These are phyloP conservation scores for Centrapalus pauciflorus DNA, from an alignment of 129 eudicot genomes.

Conservation along the genomic window DNA sequence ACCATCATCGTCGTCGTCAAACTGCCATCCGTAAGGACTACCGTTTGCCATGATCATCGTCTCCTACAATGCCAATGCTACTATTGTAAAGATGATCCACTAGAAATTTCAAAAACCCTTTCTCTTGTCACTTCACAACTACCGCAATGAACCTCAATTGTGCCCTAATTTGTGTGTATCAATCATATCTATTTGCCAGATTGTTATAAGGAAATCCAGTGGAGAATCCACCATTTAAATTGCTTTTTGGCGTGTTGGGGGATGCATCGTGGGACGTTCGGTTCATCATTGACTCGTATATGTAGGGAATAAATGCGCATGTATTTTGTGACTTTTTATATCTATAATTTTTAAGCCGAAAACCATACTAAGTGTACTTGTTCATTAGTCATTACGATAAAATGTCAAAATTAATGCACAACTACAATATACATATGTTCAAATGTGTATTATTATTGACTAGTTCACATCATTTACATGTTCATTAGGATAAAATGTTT, in stretches of 20 bases:
- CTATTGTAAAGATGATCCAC: neutral
- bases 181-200: neutral
- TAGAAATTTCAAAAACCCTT: neutral
- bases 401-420: too few species aligned
- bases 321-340: neutral
- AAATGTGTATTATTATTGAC: too few species aligned
- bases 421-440: too few species aligned
- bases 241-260: neutral
- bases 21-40: slow-evolving; percentile 13
- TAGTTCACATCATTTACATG: too few species aligned
- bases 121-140: neutral
- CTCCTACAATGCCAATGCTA: slow-evolving; percentile 1
- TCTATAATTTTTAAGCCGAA: neutral
- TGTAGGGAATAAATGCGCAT: slow-evolving; percentile 12
- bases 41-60: slow-evolving; percentile 27
- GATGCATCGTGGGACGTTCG: neutral
- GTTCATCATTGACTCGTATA: neutral
- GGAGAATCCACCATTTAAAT: neutral
- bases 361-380: too few species aligned
- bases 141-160: neutral
- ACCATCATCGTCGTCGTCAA: slow-evolving; percentile 10
- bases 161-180: slow-evolving; percentile 24
- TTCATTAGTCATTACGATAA: too few species aligned
- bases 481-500: too few species aligned
- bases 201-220: slow-evolving; percentile 4